Conservation (phyloP, 1,139 yeast genomes). For the Yamadazyma spencermartinsiae region DNA sequence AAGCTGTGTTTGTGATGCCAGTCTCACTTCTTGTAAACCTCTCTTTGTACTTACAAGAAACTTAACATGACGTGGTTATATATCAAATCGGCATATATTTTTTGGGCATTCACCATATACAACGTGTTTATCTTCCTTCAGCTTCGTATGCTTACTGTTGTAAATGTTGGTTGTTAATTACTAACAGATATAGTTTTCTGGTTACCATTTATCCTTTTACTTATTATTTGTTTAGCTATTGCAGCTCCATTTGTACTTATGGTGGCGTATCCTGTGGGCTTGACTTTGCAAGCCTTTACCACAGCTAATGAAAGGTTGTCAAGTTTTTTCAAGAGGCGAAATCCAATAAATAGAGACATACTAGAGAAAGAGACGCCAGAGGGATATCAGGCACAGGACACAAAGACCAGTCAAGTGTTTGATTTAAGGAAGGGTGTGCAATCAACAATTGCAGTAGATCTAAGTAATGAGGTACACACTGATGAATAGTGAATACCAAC, state of each 20-base stretch:
- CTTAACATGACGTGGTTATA: background rate
- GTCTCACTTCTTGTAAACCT: no score
- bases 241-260: background rate
- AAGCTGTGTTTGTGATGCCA: no score
- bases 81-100: background rate
- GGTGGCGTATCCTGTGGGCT: background rate
- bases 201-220: background rate
- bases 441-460: background rate
- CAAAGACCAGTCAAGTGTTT: background rate
- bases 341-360: background rate
- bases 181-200: background rate
- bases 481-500: no score
- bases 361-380: background rate
- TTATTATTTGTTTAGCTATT: background rate
- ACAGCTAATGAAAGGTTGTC: background rate
- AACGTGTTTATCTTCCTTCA: background rate
- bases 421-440: background rate
- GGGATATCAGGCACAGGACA: background rate
- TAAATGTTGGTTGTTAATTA: background rate
- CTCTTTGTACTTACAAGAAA: no score
- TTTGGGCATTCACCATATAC: constrained; percentile 1
- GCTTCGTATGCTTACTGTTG: background rate
- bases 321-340: background rate
- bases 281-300: background rate
- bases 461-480: background rate